Evolutionary conservation across 2,329 filamentous ascomycete genomes (phyloP).

Genomic region (Sarocladium strictum): DNA sequence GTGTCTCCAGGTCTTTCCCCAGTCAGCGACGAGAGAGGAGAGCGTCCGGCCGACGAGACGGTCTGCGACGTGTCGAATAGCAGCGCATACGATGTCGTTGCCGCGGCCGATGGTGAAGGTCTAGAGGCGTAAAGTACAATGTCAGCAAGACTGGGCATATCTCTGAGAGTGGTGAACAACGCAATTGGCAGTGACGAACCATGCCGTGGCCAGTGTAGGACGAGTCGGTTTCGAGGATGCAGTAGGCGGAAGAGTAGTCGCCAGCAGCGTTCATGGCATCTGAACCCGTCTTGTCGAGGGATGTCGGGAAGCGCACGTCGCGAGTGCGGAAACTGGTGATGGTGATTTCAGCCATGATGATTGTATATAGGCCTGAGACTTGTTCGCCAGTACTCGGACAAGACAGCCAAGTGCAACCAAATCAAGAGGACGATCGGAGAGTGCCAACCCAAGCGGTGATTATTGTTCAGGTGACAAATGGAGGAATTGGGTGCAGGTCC

Average conservation of each 20-base stretch:
- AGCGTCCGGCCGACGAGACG: slow-evolving; percentile 72
- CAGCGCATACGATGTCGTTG: slow-evolving; percentile 86
- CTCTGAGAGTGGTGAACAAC: not conserved
- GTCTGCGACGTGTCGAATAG: slow-evolving; percentile 71
- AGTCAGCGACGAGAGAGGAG: slow-evolving; percentile 69
- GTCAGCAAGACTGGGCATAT: not conserved
- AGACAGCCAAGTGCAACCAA: too few species aligned
- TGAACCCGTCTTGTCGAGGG: slow-evolving; percentile 89
- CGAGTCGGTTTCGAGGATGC: slow-evolving; percentile 78
- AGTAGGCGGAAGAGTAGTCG: slow-evolving; percentile 93
- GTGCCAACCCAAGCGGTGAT: too few species aligned
- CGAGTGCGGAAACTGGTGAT: slow-evolving; percentile 67
- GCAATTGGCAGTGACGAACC: slow-evolving; percentile 37
- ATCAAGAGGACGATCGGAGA: too few species aligned
- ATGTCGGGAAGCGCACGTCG: slow-evolving; percentile 82
- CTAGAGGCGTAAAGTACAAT: slow-evolving; percentile 26
- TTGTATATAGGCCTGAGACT: too few species aligned
- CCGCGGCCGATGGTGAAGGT: slow-evolving; percentile 83
- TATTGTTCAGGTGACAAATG: too few species aligned
- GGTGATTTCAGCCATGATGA: slow-evolving; percentile 46
- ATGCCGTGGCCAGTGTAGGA: slow-evolving; percentile 69
- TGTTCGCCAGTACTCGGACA: too few species aligned
- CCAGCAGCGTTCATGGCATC: slow-evolving; percentile 95
- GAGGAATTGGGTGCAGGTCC: too few species aligned
- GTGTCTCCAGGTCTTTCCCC: slow-evolving; percentile 85